A percentile compares a stretch with the other conserved stretches of the same genome.
These are phyloP conservation scores for Scleromitrula shiraiana DNA, from an alignment of 2,329 filamentous ascomycete genomes.

Conservation along the genomic window DNA sequence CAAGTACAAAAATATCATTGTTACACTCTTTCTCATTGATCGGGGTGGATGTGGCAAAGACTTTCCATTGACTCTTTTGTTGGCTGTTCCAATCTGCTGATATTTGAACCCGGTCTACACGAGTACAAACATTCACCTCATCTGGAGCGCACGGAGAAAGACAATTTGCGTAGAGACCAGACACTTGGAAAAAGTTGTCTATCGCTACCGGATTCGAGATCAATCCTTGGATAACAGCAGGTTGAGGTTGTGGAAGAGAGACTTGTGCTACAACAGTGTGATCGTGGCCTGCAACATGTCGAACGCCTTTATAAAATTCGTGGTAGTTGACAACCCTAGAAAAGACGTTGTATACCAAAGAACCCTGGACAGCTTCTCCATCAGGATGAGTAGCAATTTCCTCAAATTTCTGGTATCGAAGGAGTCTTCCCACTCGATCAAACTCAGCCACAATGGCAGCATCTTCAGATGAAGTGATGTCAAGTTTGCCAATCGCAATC, in stretches of 20 bases:
- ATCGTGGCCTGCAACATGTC: not conserved
- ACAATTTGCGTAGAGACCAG: conserved; percentile 22
- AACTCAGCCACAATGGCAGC: not conserved
- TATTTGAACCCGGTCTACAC: not conserved
- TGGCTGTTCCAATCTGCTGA: not conserved
- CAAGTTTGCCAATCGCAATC: not conserved
- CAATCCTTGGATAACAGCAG: not conserved
- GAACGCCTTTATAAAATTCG: conserved; percentile 1
- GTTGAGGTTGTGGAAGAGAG: not conserved
- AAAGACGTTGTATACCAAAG: not conserved
- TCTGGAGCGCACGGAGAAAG: conserved; percentile 17
- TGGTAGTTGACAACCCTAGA: not conserved
- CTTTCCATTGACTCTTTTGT: not conserved
- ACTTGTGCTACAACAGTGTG: not conserved
- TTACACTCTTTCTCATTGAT: not conserved
- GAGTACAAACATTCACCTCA: conserved; percentile 6
- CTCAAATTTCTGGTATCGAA: not conserved
- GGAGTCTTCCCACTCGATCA: not conserved
- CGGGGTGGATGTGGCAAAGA: not conserved
- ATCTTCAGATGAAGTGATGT: not conserved
- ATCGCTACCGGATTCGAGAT: conserved; percentile 6
- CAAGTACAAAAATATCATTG: conserved; percentile 3
- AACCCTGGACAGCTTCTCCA: not conserved
- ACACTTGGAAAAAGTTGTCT: conserved; percentile 31
- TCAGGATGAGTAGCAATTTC: not conserved